Evolutionary conservation across 257 asterid genomes (phyloP).

Genomic region (Solanum paucissectum): DNA sequence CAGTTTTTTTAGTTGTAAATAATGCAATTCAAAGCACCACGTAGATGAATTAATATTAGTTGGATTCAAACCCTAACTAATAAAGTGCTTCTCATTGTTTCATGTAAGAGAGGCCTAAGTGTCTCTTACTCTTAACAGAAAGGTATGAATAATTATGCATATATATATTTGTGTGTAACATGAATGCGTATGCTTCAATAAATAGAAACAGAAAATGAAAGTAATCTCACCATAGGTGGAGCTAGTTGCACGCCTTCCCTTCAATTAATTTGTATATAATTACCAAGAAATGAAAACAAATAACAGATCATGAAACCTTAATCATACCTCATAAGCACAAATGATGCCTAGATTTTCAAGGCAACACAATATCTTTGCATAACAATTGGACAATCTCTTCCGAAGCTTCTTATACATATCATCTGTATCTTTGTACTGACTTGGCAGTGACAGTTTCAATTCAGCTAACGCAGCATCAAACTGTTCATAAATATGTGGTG

Average conservation of each 20-base stretch:
- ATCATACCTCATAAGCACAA: slow-evolving; percentile 69
- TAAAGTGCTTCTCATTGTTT: neutral
- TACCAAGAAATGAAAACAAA: neutral
- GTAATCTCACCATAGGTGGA: neutral
- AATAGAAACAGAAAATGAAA: neutral
- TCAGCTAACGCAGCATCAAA: slow-evolving; percentile 44
- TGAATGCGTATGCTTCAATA: neutral
- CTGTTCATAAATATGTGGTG: slow-evolving; percentile 21
- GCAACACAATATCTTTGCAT: slow-evolving; percentile 47
- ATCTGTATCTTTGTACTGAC: slow-evolving; percentile 19
- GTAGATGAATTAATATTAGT: neutral
- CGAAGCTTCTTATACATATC: slow-evolving; percentile 22
- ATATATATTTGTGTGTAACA: neutral
- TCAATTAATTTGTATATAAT: neutral
- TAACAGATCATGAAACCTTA: neutral
- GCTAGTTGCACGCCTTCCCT: neutral
- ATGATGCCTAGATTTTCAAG: slow-evolving; percentile 73
- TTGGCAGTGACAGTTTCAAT: slow-evolving; percentile 19
- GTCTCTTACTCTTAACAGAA: neutral
- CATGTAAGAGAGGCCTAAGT: neutral
- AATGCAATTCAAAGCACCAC: neutral
- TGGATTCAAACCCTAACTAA: neutral
- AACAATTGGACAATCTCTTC: slow-evolving; percentile 39
- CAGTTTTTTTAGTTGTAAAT: neutral
- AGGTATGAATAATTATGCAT: neutral